Base-by-base conservation (phyloP, 2,329 filamentous ascomycete genomes). In the Aspergillus sp. region DNA sequence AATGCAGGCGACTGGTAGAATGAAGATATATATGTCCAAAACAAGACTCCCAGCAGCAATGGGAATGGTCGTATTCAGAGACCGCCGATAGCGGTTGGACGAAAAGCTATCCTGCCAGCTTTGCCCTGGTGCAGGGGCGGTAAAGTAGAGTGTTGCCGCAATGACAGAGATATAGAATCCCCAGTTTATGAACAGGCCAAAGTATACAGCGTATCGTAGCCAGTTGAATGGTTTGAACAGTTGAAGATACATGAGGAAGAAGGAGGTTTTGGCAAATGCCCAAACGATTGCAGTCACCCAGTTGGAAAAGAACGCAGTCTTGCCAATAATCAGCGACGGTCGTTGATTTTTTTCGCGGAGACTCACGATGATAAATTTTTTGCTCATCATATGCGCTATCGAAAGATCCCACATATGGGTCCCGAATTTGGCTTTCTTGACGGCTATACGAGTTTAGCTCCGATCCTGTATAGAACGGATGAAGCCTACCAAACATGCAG, bases 381-480 rank as follows among this genome's bases (percentile, higher is more conserved):
- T 32, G 31, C 37, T 29, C 9, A 28, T 6, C 11, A 29, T 28
- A 10, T 39, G 13, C 4, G 37, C 12, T 3, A 29, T 28, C 2
- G 37, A 29, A 10, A 39, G 13, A 29, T 39, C 27, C 12, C 27
- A 39, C 12, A 39, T 39, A 28, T 39, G 37, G 2, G 37, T 39
- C 3, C 37, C 37, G 27, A 27, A 39, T 5, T 39, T 39, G 19
- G 13, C 37, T 39, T 29, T 39, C 12, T 39, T 46, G 35, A 40
- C 46, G 34, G 37, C 42, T 51, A 12, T 53, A 4, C 19, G 19
- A 19, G 19, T 2, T 45, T 47, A 46, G 44, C n/a, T n/a, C 30
- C 32, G 37, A 47, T 47, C n/a, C n/a, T 19, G 19, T 49, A 48
- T 46, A 46, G 45, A 27, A 42, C 41, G 27, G 43, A 43, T 46